Evolutionary conservation across 2,329 filamentous ascomycete species (phyloP).

Genomic region (Penicillium sp.): DNA sequence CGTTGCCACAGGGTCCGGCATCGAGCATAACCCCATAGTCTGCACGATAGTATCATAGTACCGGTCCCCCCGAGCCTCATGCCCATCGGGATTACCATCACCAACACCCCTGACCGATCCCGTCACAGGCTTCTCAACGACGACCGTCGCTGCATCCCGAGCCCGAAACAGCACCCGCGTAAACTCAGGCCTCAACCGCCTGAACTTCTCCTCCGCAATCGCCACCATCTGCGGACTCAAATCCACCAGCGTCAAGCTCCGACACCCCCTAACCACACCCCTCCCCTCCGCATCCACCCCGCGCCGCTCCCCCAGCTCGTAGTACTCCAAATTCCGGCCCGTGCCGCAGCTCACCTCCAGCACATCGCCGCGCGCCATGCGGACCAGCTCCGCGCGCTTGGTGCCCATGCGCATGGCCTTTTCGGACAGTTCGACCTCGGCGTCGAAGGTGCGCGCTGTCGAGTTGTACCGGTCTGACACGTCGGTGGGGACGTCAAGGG

Average conservation of each 20-base stretch:
- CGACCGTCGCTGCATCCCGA: conserved; percentile 39
- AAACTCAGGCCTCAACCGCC: conserved; percentile 36
- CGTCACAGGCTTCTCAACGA: conserved; percentile 20
- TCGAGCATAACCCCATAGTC: conserved; percentile 55
- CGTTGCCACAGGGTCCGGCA: conserved; percentile 45
- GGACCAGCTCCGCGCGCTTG: conserved; percentile 46
- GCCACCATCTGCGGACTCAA: conserved; percentile 52
- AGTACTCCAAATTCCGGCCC: conserved; percentile 51
- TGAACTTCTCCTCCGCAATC: conserved; percentile 48
- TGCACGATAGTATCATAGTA: conserved; percentile 53
- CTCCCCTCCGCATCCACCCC: conserved; percentile 35
- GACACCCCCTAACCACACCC: conserved; percentile 37
- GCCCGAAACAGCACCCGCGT: conserved; percentile 36
- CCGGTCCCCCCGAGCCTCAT: background rate
- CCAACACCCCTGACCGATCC: background rate
- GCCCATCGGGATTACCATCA: background rate
- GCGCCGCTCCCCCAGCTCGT: conserved; percentile 43
- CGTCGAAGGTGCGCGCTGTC: conserved; percentile 48
- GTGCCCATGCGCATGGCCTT: conserved; percentile 44
- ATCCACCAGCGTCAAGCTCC: conserved; percentile 51
- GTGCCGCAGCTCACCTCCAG: conserved; percentile 55
- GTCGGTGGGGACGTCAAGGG: conserved; percentile 41
- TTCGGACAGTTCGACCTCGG: conserved; percentile 49
- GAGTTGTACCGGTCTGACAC: conserved; percentile 51
- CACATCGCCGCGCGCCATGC: conserved; percentile 48